Percentiles rank a stretch among this genome's conserved stretches.
Evolutionary conservation across 2,329 filamentous ascomycete species (phyloP).

Genomic region (Trichoderma polysporum): DNA sequence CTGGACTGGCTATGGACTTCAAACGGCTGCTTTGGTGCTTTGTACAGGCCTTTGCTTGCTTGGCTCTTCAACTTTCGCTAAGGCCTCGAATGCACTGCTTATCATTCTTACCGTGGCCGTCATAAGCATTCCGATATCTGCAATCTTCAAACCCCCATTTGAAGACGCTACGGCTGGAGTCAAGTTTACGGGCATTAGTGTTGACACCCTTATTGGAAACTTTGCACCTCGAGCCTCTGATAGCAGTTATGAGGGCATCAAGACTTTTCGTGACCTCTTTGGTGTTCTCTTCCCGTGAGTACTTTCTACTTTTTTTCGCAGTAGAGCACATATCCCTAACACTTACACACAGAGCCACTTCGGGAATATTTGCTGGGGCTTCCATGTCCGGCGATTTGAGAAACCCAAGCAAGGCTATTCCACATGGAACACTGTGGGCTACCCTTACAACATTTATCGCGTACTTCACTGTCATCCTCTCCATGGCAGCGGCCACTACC

Average conservation of each 20-base stretch:
- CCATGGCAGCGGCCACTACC: slow-evolving; percentile 74
- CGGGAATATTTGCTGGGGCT: slow-evolving; percentile 66
- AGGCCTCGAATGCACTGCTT: slow-evolving; percentile 75
- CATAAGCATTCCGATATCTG: slow-evolving; percentile 79
- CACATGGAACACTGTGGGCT: slow-evolving; percentile 77
- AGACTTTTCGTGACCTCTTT: slow-evolving; percentile 79
- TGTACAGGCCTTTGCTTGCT: slow-evolving; percentile 77
- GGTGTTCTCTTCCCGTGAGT: slow-evolving; percentile 74
- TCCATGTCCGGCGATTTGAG: slow-evolving; percentile 88
- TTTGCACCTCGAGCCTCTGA: slow-evolving; percentile 67
- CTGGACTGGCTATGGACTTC: slow-evolving; percentile 75
- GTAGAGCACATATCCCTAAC: slow-evolving; percentile 8
- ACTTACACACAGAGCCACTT: slow-evolving; percentile 42
- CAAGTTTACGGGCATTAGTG: slow-evolving; percentile 74
- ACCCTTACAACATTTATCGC: slow-evolving; percentile 72
- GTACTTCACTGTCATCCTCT: slow-evolving; percentile 74
- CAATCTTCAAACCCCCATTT: slow-evolving; percentile 67
- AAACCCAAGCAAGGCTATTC: slow-evolving; percentile 81
- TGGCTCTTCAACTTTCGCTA: slow-evolving; percentile 76
- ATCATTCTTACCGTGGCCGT: slow-evolving; percentile 70
- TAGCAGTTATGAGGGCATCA: slow-evolving; percentile 59
- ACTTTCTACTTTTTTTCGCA: slow-evolving; percentile 20
- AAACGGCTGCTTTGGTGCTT: slow-evolving; percentile 66
- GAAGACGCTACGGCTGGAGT: slow-evolving; percentile 60
- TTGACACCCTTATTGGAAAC: slow-evolving; percentile 70